Conservation (phyloP, 257 asterid species). For the Solanum virginianum region DNA sequence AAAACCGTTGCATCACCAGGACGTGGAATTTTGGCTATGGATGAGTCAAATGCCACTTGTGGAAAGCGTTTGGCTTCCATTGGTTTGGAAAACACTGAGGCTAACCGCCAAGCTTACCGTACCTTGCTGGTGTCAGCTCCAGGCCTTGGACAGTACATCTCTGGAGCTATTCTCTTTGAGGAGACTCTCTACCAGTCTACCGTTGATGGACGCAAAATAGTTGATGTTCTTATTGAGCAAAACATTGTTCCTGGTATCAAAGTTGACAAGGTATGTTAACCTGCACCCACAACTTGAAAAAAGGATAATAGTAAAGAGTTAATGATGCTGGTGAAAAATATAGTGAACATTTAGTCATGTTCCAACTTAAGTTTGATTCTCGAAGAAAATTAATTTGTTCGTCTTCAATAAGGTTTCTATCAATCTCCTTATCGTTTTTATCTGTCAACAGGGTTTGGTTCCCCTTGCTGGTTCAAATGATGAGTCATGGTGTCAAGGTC, state of each 20-base stretch:
- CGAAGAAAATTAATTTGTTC: background rate
- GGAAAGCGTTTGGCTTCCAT: conserved; percentile 85
- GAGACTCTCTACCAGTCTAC: conserved; percentile 91
- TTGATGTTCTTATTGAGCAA: conserved; percentile 71
- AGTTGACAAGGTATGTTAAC: conserved; percentile 59
- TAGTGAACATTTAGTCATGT: background rate
- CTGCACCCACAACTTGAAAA: background rate
- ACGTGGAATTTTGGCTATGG: conserved; percentile 88
- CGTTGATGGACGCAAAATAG: conserved; percentile 67
- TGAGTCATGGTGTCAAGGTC: conserved; percentile 97
- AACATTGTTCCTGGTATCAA: conserved; percentile 86
- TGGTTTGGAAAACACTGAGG: conserved; percentile 92
- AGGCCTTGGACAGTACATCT: conserved; percentile 73
- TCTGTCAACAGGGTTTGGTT: conserved; percentile 60
- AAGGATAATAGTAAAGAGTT: background rate
- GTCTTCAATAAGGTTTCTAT: background rate
- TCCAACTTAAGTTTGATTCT: background rate
- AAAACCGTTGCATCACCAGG: conserved; percentile 84
- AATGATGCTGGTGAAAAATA: background rate
- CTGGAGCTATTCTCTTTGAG: conserved; percentile 89
- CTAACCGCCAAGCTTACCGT: conserved; percentile 82
- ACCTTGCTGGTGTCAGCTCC: conserved; percentile 72
- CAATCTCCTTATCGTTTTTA: background rate
- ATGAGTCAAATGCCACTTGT: conserved; percentile 87
- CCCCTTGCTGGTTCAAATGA: conserved; percentile 87